Evolutionary conservation across 441 rosid species (phyloP).

Genomic region (Euphorbia schlechtendalii): DNA sequence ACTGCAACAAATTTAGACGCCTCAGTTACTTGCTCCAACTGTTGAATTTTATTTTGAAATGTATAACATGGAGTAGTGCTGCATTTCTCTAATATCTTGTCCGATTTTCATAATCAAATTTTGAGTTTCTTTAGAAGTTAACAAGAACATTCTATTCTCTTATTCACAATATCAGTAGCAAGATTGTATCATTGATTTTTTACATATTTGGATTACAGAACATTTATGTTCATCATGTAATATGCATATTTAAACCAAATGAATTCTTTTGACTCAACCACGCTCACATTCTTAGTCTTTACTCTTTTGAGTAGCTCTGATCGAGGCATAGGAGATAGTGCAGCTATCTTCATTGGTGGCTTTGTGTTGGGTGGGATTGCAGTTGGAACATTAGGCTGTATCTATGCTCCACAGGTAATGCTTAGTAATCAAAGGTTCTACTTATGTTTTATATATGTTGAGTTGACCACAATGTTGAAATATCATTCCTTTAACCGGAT

Average conservation of each 20-base stretch:
- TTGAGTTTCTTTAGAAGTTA: no score
- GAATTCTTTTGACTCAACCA: neutral
- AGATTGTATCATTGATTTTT: neutral
- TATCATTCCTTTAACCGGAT: no score
- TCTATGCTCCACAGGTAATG: conserved; percentile 45
- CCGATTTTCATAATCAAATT: no score
- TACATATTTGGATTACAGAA: neutral
- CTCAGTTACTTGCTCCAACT: no score
- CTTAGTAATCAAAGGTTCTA: neutral
- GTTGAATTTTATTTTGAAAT: no score
- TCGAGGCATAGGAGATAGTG: conserved; percentile 21
- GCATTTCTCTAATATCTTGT: no score
- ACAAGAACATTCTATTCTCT: neutral
- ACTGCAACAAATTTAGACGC: no score
- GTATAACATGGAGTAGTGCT: no score
- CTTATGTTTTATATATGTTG: no score
- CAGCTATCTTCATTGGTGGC: conserved; percentile 38
- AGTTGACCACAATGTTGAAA: no score
- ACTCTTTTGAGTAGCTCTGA: conserved; percentile 19
- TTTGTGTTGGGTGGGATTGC: conserved; percentile 41
- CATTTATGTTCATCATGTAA: neutral
- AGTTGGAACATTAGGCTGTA: conserved; percentile 34
- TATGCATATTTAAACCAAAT: neutral
- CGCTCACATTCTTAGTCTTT: neutral
- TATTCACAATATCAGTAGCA: neutral